Conservation (phyloP, 352 stramenopile genomes). For the Phytophthora podocarpi region DNA sequence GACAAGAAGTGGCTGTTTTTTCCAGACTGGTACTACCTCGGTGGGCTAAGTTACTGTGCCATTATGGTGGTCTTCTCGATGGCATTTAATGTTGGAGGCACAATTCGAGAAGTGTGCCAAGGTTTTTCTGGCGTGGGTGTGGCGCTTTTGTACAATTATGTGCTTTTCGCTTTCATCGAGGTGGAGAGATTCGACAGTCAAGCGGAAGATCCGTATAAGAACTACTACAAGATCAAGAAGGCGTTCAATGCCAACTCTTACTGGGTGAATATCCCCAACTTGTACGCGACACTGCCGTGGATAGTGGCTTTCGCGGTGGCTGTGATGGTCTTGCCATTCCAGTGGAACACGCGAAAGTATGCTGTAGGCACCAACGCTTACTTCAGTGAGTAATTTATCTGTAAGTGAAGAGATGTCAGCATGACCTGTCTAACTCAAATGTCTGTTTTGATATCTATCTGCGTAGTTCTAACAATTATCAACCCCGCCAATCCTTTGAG, state of each 20-base stretch:
- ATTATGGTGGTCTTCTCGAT: constrained; percentile 76
- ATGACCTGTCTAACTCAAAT: neutral
- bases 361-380: constrained; percentile 69
- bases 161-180: constrained; percentile 50
- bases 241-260: constrained; percentile 57
- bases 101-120: constrained; percentile 67
- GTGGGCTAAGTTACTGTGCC: constrained; percentile 76
- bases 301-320: constrained; percentile 64
- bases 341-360: constrained; percentile 71
- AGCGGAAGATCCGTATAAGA: constrained; percentile 27
- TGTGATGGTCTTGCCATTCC: constrained; percentile 59
- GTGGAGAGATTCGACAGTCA: constrained; percentile 39
- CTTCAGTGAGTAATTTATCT: constrained; percentile 43
- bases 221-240: constrained; percentile 53
- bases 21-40: constrained; percentile 58
- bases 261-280: constrained; percentile 55
- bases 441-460: no score
- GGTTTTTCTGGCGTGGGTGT: constrained; percentile 65
- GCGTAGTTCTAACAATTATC: constrained; percentile 67
- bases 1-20: constrained; percentile 68
- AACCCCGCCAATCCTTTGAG: constrained; percentile 51
- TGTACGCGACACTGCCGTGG: constrained; percentile 57
- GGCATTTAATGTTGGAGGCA: constrained; percentile 68
- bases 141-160: constrained; percentile 71
- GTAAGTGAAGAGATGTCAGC: neutral